phyloP scores from a whole-genome alignment of 495 filamentous ascomycete genomes.

The Cudoniella acicularis region DNA sequence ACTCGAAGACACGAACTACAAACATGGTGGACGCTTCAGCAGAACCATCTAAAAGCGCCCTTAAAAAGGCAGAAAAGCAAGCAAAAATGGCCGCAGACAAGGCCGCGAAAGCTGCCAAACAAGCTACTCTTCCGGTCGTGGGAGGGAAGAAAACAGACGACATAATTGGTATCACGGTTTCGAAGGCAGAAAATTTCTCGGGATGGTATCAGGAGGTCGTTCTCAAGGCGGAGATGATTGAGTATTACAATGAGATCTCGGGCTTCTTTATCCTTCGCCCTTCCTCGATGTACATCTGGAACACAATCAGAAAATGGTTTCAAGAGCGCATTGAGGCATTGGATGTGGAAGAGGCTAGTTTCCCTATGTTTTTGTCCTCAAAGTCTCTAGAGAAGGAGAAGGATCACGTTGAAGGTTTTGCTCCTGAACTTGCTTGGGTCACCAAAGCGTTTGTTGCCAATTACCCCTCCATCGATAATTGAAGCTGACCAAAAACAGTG shows the following conservation, averaged over 20 bases:
- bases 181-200: slow-evolving; percentile 83
- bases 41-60: slow-evolving; percentile 39
- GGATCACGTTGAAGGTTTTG: slow-evolving; percentile 95
- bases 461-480: neutral
- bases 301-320: slow-evolving; percentile 87
- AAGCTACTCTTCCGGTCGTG: slow-evolving; percentile 36
- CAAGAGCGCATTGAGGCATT: slow-evolving; percentile 79
- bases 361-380: slow-evolving; percentile 88
- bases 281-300: slow-evolving; percentile 87
- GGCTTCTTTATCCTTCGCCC: slow-evolving; percentile 94
- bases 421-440: slow-evolving; percentile 97
- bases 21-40: slow-evolving; percentile 24
- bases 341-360: slow-evolving; percentile 91
- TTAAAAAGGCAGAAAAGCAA: slow-evolving; percentile 67
- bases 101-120: slow-evolving; percentile 62
- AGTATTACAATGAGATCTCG: slow-evolving; percentile 83
- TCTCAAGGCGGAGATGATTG: slow-evolving; percentile 90
- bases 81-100: slow-evolving; percentile 63
- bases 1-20: slow-evolving; percentile 5
- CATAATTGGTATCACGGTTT: slow-evolving; percentile 81
- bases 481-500: slow-evolving; percentile 42
- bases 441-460: slow-evolving; percentile 72
- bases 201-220: slow-evolving; percentile 96
- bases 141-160: slow-evolving; percentile 51
- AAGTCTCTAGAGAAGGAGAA: slow-evolving; percentile 93